phyloP scores from a whole-genome alignment of 164 flowering plant genomes.

The Piper longum region DNA sequence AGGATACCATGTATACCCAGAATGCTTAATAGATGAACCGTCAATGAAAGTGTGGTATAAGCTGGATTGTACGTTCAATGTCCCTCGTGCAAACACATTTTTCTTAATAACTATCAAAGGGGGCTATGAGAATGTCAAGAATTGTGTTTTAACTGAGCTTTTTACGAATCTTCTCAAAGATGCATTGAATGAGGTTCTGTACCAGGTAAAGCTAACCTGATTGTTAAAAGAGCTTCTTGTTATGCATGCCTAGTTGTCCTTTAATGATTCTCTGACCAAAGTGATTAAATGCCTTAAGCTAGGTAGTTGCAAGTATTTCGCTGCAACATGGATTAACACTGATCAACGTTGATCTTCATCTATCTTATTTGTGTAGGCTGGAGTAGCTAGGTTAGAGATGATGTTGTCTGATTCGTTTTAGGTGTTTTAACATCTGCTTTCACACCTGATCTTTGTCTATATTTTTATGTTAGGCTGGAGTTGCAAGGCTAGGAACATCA shows the following conservation, averaged over 20 bases:
- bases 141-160: constrained; percentile 65
- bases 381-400: too few relatives aligned
- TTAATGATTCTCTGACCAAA: too few relatives aligned
- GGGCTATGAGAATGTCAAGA: constrained; percentile 37
- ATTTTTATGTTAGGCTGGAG: too few relatives aligned
- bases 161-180: constrained; percentile 79
- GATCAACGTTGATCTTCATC: too few relatives aligned
- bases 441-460: too few relatives aligned
- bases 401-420: too few relatives aligned
- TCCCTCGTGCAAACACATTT: constrained; percentile 91
- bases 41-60: constrained; percentile 85
- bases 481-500: constrained; percentile 85
- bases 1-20: constrained; percentile 26
- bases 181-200: constrained; percentile 77
- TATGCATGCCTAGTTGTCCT: too few relatives aligned
- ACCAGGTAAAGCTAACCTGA: constrained; percentile 43
- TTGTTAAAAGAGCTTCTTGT: neutral
- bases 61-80: constrained; percentile 64
- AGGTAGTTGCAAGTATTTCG: too few relatives aligned
- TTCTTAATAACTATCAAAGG: constrained; percentile 74
- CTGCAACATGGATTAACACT: too few relatives aligned
- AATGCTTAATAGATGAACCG: constrained; percentile 68
- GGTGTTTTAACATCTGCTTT: too few relatives aligned
- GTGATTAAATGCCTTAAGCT: too few relatives aligned
- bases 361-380: constrained; percentile 22